A percentile compares a stretch with the other conserved stretches of the same genome.
phyloP scores from a whole-genome alignment of 2,329 filamentous ascomycete species.

The Cercospora nicotianae region DNA sequence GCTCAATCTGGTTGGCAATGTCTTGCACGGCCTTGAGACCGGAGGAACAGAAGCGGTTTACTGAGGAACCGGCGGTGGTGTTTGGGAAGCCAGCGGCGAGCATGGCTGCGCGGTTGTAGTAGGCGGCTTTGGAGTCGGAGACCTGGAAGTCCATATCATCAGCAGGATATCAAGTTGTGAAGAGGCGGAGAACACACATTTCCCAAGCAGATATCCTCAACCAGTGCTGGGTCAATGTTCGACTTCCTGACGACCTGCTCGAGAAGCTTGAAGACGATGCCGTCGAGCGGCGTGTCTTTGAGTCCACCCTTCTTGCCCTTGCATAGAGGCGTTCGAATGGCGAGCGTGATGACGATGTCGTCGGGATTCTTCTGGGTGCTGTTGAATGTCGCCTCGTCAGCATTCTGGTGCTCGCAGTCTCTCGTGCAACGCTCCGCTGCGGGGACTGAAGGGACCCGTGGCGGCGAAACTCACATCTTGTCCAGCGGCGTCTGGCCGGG shows the following conservation, averaged over 20 bases:
- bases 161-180: background rate
- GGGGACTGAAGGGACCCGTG: conserved; percentile 53
- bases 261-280: conserved; percentile 77
- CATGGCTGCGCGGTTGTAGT: conserved; percentile 84
- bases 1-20: conserved; percentile 82
- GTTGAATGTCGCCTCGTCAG: conserved; percentile 15
- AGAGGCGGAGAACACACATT: conserved; percentile 62
- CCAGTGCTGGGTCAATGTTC: conserved; percentile 39
- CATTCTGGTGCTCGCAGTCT: background rate
- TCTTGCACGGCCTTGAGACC: conserved; percentile 94
- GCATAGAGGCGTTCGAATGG: conserved; percentile 82
- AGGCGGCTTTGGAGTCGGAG: conserved; percentile 79
- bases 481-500: conserved; percentile 67
- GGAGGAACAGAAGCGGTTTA: conserved; percentile 97
- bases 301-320: conserved; percentile 92
- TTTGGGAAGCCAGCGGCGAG: conserved; percentile 93
- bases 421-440: background rate
- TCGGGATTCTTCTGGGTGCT: conserved; percentile 70
- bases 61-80: conserved; percentile 74
- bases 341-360: conserved; percentile 94
- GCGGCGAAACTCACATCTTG: conserved; percentile 68
- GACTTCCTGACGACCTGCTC: conserved; percentile 55
- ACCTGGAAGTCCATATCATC: conserved; percentile 54
- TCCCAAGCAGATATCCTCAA: conserved; percentile 78
- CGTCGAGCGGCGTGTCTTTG: conserved; percentile 92